Percentiles rank a stretch among this genome's conserved stretches.
These are phyloP conservation scores for Thraustochytrium sp. DNA, from an alignment of 352 stramenopile genomes.

Conservation along the genomic window DNA sequence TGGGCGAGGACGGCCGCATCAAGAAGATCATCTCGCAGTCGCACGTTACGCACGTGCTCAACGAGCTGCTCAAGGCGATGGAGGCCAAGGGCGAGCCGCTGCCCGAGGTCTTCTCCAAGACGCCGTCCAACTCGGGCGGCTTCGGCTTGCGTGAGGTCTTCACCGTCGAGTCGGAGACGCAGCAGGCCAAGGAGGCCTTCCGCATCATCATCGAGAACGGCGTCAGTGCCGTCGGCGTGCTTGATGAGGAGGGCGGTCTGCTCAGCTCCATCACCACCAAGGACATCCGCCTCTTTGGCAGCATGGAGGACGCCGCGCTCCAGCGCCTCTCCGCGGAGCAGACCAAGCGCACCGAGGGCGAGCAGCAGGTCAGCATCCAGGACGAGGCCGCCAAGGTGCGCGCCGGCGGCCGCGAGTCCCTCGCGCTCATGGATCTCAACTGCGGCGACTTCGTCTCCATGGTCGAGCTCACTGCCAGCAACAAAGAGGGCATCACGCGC, in stretches of 20 bases:
- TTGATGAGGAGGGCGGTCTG: conserved; percentile 30
- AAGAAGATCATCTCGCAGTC: conserved; percentile 41
- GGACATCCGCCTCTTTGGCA: conserved; percentile 37
- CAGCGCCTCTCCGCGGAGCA: conserved; percentile 27
- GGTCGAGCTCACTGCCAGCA: conserved; percentile 29
- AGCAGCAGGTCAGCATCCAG: not conserved
- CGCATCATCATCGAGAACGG: conserved; percentile 35
- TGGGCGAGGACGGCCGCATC: not conserved
- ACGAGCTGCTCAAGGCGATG: conserved; percentile 32
- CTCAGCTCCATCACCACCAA: conserved; percentile 39
- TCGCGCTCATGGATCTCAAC: conserved; percentile 34
- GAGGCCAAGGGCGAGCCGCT: not conserved
- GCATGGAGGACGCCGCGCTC: conserved; percentile 34
- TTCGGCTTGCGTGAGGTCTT: conserved; percentile 23
- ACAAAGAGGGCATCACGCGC: conserved; percentile 1
- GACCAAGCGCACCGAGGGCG: conserved; percentile 1
- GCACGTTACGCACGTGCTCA: conserved; percentile 25
- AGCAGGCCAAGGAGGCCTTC: conserved; percentile 14
- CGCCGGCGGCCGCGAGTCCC: not conserved
- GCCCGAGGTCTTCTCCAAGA: conserved; percentile 28
- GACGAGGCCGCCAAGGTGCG: conserved; percentile 10
- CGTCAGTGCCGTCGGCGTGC: conserved; percentile 2
- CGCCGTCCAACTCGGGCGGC: conserved; percentile 16
- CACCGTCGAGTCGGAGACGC: not conserved
- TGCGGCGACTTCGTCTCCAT: conserved; percentile 43